These are phyloP conservation scores for Metschnikowia anglica DNA, from an alignment of 805 yeast genomes.

Conservation along the genomic window DNA sequence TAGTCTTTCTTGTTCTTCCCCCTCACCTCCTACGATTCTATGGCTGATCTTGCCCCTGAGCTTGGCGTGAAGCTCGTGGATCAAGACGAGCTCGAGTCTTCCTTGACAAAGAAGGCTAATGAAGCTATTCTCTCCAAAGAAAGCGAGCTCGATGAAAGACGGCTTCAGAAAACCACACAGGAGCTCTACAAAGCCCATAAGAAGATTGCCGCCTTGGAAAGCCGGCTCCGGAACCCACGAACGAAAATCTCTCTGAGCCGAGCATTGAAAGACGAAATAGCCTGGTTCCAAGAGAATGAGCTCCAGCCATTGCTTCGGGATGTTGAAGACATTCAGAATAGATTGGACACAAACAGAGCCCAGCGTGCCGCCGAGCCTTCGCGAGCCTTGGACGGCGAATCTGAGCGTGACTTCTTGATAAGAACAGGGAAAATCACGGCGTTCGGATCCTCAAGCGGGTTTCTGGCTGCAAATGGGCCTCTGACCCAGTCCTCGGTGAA, in stretches of 20 bases:
- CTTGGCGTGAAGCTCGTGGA: slow-evolving; percentile 51
- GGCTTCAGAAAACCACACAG: slow-evolving; percentile 66
- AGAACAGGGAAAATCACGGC: slow-evolving; percentile 94
- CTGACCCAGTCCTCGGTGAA: slow-evolving; percentile 39
- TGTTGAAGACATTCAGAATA: slow-evolving; percentile 48
- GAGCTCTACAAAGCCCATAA: slow-evolving; percentile 44
- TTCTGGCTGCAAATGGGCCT: slow-evolving; percentile 33
- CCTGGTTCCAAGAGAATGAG: slow-evolving; percentile 48
- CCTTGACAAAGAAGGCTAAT: slow-evolving; percentile 70
- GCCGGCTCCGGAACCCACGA: slow-evolving; percentile 48
- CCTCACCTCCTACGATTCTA: background rate
- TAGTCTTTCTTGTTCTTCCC: background rate
- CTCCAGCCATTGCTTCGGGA: slow-evolving; percentile 57
- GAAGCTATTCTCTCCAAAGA: slow-evolving; percentile 59
- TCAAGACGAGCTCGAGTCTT: slow-evolving; percentile 75
- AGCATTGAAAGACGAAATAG: slow-evolving; percentile 53
- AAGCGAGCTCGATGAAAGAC: slow-evolving; percentile 66
- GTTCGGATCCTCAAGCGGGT: slow-evolving; percentile 69
- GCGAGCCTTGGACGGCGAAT: slow-evolving; percentile 49
- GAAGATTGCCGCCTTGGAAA: slow-evolving; percentile 48
- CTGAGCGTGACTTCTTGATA: slow-evolving; percentile 74
- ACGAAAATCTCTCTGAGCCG: slow-evolving; percentile 67
- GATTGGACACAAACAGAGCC: slow-evolving; percentile 37
- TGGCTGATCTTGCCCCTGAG: background rate
- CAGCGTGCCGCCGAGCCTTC: slow-evolving; percentile 37